These are phyloP conservation scores for Senecio squalidus DNA, from an alignment of 140 eudicot genomes.

Conservation along the genomic window DNA sequence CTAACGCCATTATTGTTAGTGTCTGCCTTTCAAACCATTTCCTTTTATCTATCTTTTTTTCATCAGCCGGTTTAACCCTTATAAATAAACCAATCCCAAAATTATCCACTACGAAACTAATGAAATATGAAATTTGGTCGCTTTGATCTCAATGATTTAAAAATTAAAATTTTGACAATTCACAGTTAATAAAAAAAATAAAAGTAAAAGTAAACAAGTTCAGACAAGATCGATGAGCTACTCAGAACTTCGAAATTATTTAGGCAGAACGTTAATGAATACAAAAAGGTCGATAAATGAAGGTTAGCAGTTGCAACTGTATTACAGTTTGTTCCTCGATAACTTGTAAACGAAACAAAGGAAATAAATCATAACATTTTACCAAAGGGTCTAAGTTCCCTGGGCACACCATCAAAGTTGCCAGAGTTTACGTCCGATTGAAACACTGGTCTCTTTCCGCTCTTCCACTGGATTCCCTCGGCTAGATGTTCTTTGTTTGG, in stretches of 20 bases:
- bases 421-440: constrained; percentile 72
- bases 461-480: constrained; percentile 84
- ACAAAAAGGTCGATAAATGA: not conserved
- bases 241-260: not conserved
- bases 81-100: too few species aligned
- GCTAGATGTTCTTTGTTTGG: constrained; percentile 90
- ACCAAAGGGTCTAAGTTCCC: constrained; percentile 76
- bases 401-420: constrained; percentile 76
- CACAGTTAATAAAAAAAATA: not conserved
- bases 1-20: too few species aligned
- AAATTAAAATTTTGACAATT: too few species aligned
- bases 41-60: too few species aligned
- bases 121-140: too few species aligned
- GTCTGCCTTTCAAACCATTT: too few species aligned
- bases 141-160: too few species aligned
- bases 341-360: not conserved
- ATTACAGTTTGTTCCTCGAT: constrained; percentile 1
- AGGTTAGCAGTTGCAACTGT: not conserved
- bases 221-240: not conserved
- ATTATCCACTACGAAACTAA: too few species aligned
- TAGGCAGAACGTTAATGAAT: not conserved
- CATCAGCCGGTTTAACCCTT: too few species aligned
- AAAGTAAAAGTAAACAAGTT: not conserved
- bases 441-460: constrained; percentile 56
- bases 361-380: constrained; percentile 41